Evolutionary conservation across 1,139 yeast species (phyloP).

Genomic region (Suhomyces bokatorum): DNA sequence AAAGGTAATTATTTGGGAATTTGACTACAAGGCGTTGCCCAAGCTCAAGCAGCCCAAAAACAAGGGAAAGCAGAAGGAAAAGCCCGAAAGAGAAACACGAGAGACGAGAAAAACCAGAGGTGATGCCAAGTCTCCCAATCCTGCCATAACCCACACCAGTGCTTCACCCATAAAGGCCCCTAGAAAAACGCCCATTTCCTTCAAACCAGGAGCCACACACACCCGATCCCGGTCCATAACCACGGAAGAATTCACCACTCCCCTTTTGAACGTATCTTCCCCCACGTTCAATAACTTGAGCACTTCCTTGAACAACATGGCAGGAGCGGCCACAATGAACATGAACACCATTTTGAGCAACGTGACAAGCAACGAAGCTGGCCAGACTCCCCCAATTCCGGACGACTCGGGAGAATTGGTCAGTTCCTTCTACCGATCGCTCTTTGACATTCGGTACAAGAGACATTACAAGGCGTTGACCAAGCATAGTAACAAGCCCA

Average conservation of each 20-base stretch:
- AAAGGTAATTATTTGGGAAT: constrained; percentile 68
- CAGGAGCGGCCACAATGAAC: constrained; percentile 16
- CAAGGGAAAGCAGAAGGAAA: constrained; percentile 9
- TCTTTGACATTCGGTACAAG: constrained; percentile 36
- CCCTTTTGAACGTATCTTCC: constrained; percentile 12
- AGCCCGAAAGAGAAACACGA: background rate
- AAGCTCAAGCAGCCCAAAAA: constrained; percentile 34
- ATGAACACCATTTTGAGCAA: constrained; percentile 13
- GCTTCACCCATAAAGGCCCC: constrained; percentile 12
- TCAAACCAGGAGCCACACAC: constrained; percentile 12
- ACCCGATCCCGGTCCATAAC: constrained; percentile 16
- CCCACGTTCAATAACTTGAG: constrained; percentile 13
- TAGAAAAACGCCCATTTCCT: constrained; percentile 4
- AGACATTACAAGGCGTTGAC: constrained; percentile 27
- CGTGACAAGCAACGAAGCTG: background rate
- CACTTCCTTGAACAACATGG: constrained; percentile 12
- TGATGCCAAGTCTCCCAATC: constrained; percentile 11
- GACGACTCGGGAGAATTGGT: constrained; percentile 23
- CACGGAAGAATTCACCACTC: constrained; percentile 14
- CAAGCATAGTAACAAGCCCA: constrained; percentile 7
- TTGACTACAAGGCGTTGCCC: constrained; percentile 62
- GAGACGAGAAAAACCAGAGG: constrained; percentile 7
- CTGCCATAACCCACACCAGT: constrained; percentile 10
- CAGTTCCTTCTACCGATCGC: constrained; percentile 34
- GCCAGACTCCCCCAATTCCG: background rate